These are phyloP conservation scores for Fusarium goolgardi DNA, from an alignment of 2,329 filamentous ascomycete genomes.

Conservation along the genomic window DNA sequence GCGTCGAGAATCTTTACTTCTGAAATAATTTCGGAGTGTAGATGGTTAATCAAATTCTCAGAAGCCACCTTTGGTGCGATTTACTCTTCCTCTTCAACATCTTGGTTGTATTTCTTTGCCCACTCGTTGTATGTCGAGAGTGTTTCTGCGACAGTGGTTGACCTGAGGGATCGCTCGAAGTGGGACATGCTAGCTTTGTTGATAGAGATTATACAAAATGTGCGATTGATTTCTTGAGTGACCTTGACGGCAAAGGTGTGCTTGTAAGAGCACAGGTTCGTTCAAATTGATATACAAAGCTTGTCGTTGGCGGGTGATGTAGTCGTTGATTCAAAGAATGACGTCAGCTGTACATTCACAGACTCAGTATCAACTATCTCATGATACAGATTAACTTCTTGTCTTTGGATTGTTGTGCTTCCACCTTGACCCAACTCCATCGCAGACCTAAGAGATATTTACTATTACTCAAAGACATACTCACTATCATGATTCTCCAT, in stretches of 20 bases:
- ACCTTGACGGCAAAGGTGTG: not conserved
- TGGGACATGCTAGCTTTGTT: constrained; percentile 7
- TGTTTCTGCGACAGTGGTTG: constrained; percentile 18
- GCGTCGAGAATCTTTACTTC: constrained; percentile 57
- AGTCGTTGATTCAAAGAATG: not conserved
- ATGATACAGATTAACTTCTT: not conserved
- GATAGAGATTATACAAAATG: rapidly evolving
- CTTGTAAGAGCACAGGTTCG: not conserved
- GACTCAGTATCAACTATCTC: not conserved
- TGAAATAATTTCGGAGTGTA: constrained; percentile 18
- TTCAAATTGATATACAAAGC: not conserved
- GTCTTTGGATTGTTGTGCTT: not conserved
- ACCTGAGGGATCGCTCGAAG: constrained; percentile 20
- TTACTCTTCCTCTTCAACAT: constrained; percentile 51
- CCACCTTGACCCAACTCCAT: too few relatives aligned
- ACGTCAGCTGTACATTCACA: not conserved
- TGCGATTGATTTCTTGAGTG: not conserved
- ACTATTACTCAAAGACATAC: not conserved
- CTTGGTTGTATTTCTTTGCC: constrained; percentile 47
- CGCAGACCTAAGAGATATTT: not conserved
- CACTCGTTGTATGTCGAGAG: constrained; percentile 42
- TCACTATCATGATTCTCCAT: not conserved
- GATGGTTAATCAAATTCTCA: constrained; percentile 44
- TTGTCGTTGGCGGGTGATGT: not conserved
- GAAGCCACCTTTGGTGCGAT: constrained; percentile 54